Conservation (phyloP, 495 filamentous ascomycete genomes). For the Tuber brumale region DNA sequence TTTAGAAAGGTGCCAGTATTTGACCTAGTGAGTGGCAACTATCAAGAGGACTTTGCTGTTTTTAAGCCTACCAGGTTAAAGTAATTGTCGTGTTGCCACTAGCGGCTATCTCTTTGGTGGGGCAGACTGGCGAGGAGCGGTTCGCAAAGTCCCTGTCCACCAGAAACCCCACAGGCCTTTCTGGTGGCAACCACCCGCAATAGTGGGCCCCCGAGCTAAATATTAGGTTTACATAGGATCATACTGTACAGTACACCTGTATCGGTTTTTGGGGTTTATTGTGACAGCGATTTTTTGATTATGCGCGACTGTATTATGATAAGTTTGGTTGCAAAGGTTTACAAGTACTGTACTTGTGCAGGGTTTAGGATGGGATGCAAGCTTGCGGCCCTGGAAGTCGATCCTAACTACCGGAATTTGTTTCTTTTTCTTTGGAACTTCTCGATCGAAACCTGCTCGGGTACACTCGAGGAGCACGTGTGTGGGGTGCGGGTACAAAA, state of each 20-base stretch:
- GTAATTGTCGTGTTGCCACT: too few species aligned
- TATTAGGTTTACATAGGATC: not conserved
- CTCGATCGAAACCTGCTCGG: not conserved
- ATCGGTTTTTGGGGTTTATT: not conserved
- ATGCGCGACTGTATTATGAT: not conserved
- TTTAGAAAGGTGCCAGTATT: too few species aligned
- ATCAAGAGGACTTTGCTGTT: too few species aligned
- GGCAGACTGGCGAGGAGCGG: too few species aligned
- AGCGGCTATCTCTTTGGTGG: too few species aligned
- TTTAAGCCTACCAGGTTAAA: too few species aligned
- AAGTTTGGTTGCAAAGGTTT: not conserved
- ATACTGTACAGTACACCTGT: not conserved
- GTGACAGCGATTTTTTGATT: not conserved
- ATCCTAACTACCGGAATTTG: not conserved
- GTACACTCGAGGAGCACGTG: not conserved
- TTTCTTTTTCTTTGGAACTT: not conserved
- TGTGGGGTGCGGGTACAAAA: not conserved
- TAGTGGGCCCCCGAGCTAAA: not conserved
- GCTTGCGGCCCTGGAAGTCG: not conserved
- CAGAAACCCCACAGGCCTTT: not conserved
- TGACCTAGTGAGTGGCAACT: too few species aligned
- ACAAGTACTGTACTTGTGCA: too few species aligned
- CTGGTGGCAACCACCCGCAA: not conserved
- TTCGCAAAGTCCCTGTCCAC: not conserved
- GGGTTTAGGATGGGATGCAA: not conserved